Evolutionary conservation across 2,329 filamentous ascomycete species (phyloP).

Genomic region (Balansia obtecta): DNA sequence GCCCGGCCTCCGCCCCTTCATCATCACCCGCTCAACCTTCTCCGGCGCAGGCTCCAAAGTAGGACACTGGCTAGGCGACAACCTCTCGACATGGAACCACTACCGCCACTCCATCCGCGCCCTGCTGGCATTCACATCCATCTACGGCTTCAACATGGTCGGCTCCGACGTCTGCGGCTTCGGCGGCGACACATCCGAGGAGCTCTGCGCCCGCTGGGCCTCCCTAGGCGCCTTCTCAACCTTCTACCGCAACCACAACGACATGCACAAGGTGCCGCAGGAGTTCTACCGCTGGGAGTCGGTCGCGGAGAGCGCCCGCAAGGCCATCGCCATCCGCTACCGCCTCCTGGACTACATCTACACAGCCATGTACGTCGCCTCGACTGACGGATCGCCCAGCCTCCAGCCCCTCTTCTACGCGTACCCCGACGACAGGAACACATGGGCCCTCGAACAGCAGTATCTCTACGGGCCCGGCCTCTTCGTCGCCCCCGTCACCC

Average conservation of each 20-base stretch:
- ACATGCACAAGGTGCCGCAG: slow-evolving; percentile 29
- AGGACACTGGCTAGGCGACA: slow-evolving; percentile 76
- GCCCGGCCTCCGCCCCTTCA: slow-evolving; percentile 62
- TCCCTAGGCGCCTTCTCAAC: slow-evolving; percentile 56
- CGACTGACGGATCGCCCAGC: slow-evolving; percentile 47
- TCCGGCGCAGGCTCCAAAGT: slow-evolving; percentile 63
- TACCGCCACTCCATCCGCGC: slow-evolving; percentile 71
- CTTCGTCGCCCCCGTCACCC: slow-evolving; percentile 35
- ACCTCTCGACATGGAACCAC: slow-evolving; percentile 55
- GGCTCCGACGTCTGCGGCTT: slow-evolving; percentile 72
- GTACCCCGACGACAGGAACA: slow-evolving; percentile 42
- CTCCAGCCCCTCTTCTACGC: slow-evolving; percentile 61
- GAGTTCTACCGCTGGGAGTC: slow-evolving; percentile 59
- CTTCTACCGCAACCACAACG: slow-evolving; percentile 60
- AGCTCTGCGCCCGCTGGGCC: slow-evolving; percentile 58
- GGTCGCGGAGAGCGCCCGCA: slow-evolving; percentile 51
- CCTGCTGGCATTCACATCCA: slow-evolving; percentile 56
- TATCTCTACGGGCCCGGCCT: slow-evolving; percentile 38
- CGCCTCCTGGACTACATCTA: slow-evolving; percentile 73
- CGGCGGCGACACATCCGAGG: slow-evolving; percentile 46
- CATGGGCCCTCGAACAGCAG: slow-evolving; percentile 34
- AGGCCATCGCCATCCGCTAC: slow-evolving; percentile 62
- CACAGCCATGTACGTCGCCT: slow-evolving; percentile 53
- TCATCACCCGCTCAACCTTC: slow-evolving; percentile 75
- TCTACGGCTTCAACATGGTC: slow-evolving; percentile 58